Evolutionary conservation across 148 eudicot genomes (phyloP), one percentile per base, ranked within the genome.

Genomic region (Cornus florida): DNA sequence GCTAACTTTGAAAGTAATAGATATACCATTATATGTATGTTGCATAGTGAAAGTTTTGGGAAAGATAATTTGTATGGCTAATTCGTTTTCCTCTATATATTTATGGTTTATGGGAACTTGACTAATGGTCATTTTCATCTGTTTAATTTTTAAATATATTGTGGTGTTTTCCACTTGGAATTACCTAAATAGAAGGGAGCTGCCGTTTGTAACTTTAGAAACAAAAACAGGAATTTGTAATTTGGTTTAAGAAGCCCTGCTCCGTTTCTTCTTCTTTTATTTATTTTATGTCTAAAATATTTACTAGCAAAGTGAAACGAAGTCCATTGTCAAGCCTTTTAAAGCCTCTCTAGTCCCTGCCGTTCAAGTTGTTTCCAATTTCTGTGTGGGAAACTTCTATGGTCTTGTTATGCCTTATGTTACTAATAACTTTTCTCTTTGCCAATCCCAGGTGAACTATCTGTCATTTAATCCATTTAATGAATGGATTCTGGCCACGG

Each of bases 401-500:
- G 32, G 57, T 16, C 23, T 33, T 64, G 48, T 53, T 53, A 53
- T 53, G 59, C 1, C 5, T 53, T 53, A 11, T 53, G 67, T 50
- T 62, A 56, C n/a, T 80, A 48, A 70, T n/a, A 57, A 24, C 22
- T 23, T 65, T 59, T 75, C 64, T 48, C 79, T 31, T 74, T 50
- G 62, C 41, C 33, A 10, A 16, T 84, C 75, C 23, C 89, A 96
- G 99, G 98, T 92, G 75, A 96, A 96, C 81, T 96, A 93, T 81
- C 75, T 96, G n/a, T 91, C 99, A 43, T 96, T 96, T 85, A 96
- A 90, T 86, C 81, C 98, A 60, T 93, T 84, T 75, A 93, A 91
- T 41, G 99, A 96, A 79, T 96, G 95, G 97, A 77, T 92, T 75
- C 57, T 93, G 82, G 99, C 97, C 57, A 93, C 99, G 72, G 99